These are phyloP conservation scores for Sanghuangporus sanghuang DNA, from an alignment of 1,284 basidiomycete genomes.

Conservation along the genomic window DNA sequence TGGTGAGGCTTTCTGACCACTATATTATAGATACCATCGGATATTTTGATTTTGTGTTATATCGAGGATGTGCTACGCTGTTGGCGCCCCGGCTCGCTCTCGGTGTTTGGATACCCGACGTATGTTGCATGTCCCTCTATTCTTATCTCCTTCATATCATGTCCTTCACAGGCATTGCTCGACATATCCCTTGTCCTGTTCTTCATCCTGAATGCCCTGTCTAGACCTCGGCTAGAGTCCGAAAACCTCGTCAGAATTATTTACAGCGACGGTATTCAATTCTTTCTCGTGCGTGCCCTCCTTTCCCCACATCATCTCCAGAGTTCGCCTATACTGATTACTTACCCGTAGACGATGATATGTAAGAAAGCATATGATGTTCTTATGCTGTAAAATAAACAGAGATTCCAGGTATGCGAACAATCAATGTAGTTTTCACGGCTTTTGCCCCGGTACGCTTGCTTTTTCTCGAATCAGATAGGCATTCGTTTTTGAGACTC, in stretches of 20 bases:
- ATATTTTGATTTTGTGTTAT: neutral
- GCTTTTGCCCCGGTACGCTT: neutral
- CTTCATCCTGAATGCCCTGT: slow-evolving; percentile 11
- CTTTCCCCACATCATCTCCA: neutral
- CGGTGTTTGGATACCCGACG: slow-evolving; percentile 8
- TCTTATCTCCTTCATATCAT: neutral
- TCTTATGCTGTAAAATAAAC: too few species aligned
- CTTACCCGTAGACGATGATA: slow-evolving; percentile 5
- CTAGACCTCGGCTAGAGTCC: neutral
- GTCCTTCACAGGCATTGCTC: neutral
- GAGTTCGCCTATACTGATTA: neutral
- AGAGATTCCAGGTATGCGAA: slow-evolving; percentile 4
- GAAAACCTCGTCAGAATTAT: slow-evolving; percentile 6
- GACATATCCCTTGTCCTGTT: slow-evolving; percentile 2
- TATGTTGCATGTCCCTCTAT: neutral
- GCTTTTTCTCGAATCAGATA: neutral
- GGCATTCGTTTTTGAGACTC: neutral
- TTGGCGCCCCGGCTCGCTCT: neutral
- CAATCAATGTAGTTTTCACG: slow-evolving; percentile 6
- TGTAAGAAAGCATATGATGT: neutral
- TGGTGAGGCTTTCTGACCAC: neutral
- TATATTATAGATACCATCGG: neutral
- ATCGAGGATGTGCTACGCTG: neutral
- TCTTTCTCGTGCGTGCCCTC: slow-evolving; percentile 6
- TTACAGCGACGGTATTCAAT: slow-evolving; percentile 10